phyloP scores from a whole-genome alignment of 768 basidiomycete species.

The Trametes maxima region DNA sequence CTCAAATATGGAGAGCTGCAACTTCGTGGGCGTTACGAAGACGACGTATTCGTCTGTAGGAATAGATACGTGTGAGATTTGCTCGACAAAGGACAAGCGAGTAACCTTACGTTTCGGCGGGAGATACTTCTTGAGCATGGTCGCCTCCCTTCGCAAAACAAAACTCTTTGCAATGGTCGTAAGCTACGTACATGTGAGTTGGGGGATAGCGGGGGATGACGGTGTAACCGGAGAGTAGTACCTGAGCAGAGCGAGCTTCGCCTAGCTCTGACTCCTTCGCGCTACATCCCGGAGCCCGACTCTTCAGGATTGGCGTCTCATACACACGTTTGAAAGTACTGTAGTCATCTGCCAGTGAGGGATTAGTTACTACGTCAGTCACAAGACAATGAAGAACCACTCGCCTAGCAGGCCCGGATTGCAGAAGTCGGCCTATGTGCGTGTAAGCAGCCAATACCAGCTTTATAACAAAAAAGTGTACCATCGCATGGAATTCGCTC shows the following conservation, averaged over 20 bases:
- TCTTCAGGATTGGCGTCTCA: slow-evolving; percentile 84
- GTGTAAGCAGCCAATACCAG: background rate
- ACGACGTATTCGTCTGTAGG: slow-evolving; percentile 92
- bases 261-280: slow-evolving; percentile 76
- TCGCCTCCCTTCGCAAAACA: slow-evolving; percentile 86
- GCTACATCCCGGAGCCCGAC: slow-evolving; percentile 77
- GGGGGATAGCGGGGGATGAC: background rate
- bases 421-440: slow-evolving; percentile 79
- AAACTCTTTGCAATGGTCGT: slow-evolving; percentile 79
- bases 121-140: slow-evolving; percentile 77
- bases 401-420: slow-evolving; percentile 89
- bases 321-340: slow-evolving; percentile 77
- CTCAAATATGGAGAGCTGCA: slow-evolving; percentile 80
- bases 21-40: slow-evolving; percentile 85
- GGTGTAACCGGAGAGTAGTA: slow-evolving; percentile 32
- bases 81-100: background rate
- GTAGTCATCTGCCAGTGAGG: slow-evolving; percentile 64
- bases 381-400: slow-evolving; percentile 9
- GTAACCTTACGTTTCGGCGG: slow-evolving; percentile 82
- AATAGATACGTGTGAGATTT: background rate
- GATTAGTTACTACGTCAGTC: background rate
- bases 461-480: slow-evolving; percentile 36
- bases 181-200: slow-evolving; percentile 47
- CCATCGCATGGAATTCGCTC: slow-evolving; percentile 96
- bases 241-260: slow-evolving; percentile 75